Percentiles rank a stretch among this genome's conserved stretches.
Evolutionary conservation across 2,329 filamentous ascomycete species (phyloP).

Genomic region (Chaetomium globosum): DNA sequence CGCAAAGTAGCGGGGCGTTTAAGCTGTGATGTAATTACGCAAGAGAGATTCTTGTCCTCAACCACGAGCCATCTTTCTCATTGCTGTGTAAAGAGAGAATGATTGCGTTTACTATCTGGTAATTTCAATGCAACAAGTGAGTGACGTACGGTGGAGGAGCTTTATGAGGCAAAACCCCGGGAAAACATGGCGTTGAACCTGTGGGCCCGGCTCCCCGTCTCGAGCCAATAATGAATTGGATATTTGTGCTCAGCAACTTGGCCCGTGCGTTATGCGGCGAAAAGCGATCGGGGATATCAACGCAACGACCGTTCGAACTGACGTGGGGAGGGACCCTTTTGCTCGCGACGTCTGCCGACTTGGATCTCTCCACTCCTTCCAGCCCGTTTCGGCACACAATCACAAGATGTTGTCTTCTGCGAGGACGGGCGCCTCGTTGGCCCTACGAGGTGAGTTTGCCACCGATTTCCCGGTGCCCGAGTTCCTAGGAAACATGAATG

Average conservation of each 20-base stretch:
- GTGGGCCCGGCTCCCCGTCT: not conserved
- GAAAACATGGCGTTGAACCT: slow-evolving; percentile 1
- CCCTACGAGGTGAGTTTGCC: slow-evolving; percentile 52
- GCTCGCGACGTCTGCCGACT: slow-evolving; percentile 22
- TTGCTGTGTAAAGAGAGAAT: too few species aligned
- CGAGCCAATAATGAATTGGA: slow-evolving; percentile 29
- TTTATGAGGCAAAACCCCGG: slow-evolving; percentile 11
- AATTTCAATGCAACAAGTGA: too few species aligned
- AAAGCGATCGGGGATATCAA: slow-evolving; percentile 36
- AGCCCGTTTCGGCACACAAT: slow-evolving; percentile 7
- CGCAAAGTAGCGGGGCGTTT: slow-evolving; percentile 59
- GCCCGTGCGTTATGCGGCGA: slow-evolving; percentile 32
- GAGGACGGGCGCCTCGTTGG: slow-evolving; percentile 56
- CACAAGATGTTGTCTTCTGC: slow-evolving; percentile 52
- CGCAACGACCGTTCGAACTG: slow-evolving; percentile 28
- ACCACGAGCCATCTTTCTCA: not conserved
- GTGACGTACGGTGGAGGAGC: slow-evolving; percentile 4
- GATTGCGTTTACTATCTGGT: too few species aligned
- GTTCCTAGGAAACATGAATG: not conserved
- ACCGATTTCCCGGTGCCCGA: not conserved
- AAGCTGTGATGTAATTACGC: slow-evolving; percentile 55
- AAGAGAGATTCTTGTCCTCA: not conserved
- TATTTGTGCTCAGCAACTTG: slow-evolving; percentile 29
- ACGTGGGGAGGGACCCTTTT: slow-evolving; percentile 26
- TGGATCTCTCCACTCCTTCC: slow-evolving; percentile 31